Conservation (phyloP, 83 land plant genomes). For the Thuja plicata region DNA sequence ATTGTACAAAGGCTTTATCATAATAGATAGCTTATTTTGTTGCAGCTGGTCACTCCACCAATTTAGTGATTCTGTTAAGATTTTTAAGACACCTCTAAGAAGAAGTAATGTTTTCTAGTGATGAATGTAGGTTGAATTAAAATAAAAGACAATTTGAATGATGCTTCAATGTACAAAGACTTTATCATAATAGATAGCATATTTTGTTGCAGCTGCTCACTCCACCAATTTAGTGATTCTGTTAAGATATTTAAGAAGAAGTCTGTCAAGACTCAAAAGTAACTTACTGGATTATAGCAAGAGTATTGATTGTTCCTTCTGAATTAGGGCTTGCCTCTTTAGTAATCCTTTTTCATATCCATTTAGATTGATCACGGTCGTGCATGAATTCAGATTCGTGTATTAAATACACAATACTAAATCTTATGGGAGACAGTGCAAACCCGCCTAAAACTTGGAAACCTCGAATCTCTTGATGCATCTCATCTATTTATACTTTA, state of each 20-base stretch:
- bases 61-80: background rate
- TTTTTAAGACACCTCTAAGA: background rate
- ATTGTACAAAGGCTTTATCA: background rate
- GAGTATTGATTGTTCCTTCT: background rate
- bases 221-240: background rate
- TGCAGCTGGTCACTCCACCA: background rate
- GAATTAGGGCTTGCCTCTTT: background rate
- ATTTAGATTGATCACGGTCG: background rate
- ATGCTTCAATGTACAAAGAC: background rate
- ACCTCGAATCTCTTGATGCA: background rate
- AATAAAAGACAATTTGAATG: background rate
- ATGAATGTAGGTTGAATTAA: background rate
- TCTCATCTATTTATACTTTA: background rate
- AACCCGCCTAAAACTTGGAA: constrained; percentile 1
- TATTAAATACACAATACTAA: background rate
- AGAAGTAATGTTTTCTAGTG: background rate
- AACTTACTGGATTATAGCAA: background rate
- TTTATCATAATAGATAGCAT: background rate
- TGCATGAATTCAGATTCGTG: background rate
- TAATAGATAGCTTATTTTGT: background rate
- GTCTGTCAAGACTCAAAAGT: background rate
- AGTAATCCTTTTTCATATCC: background rate
- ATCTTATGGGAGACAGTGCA: background rate
- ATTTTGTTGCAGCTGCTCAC: background rate
- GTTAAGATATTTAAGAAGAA: background rate